These are phyloP conservation scores for Penicillium digitatum DNA, from an alignment of 2,329 filamentous ascomycete species.

Conservation along the genomic window DNA sequence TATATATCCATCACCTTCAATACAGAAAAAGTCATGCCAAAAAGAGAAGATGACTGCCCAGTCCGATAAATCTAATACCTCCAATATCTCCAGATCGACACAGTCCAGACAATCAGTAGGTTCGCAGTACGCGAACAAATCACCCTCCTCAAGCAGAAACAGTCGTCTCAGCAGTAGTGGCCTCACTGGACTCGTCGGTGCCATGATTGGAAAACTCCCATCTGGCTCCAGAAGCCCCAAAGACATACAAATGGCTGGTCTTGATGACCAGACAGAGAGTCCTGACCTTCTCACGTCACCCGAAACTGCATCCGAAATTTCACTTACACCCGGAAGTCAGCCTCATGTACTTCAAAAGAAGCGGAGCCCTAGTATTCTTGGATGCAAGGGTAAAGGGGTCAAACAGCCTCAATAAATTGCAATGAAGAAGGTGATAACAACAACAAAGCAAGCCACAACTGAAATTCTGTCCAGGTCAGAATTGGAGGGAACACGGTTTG, in stretches of 20 bases:
- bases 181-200: not conserved
- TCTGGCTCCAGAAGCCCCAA: not conserved
- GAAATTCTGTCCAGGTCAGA: not conserved
- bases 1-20: not conserved
- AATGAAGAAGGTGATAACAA: not conserved
- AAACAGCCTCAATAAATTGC: fast-evolving
- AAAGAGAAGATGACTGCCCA: not conserved
- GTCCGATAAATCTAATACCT: not conserved
- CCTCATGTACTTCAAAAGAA: not conserved
- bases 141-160: not conserved
- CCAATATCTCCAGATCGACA: not conserved
- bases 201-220: not conserved
- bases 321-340: not conserved
- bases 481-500: not conserved
- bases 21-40: not conserved
- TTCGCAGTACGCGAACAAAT: not conserved
- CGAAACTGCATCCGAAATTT: not conserved
- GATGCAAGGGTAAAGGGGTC: no score
- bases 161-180: not conserved
- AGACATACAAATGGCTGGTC: not conserved
- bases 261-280: not conserved
- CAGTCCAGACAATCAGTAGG: not conserved
- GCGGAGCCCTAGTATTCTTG: no score
- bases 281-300: not conserved
- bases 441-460: not conserved